Percentiles rank a stretch among this genome's conserved stretches.
Evolutionary conservation across 495 filamentous ascomycete genomes (phyloP).

Genomic region (Baudoinia panamericana): DNA sequence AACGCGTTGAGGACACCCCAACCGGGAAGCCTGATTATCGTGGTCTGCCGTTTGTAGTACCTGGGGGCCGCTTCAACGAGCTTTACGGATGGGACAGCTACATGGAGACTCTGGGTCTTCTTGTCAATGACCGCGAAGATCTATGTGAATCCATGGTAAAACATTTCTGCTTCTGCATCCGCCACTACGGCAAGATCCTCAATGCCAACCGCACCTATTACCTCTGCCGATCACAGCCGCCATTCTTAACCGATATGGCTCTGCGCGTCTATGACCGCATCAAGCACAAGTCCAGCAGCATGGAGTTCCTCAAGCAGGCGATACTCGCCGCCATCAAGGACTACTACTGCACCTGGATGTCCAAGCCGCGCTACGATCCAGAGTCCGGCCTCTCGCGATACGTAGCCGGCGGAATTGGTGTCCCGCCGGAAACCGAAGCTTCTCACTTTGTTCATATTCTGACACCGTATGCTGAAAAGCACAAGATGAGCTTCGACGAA

Average conservation of each 20-base stretch:
- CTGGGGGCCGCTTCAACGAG: slow-evolving; percentile 93
- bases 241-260: slow-evolving; percentile 96
- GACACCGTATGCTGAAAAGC: slow-evolving; percentile 71
- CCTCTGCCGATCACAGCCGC: slow-evolving; percentile 81
- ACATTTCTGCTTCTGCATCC: slow-evolving; percentile 95
- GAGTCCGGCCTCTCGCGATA: slow-evolving; percentile 80
- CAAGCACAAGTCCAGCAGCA: slow-evolving; percentile 49
- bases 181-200: slow-evolving; percentile 94
- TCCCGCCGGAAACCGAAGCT: slow-evolving; percentile 88
- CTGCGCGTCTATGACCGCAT: slow-evolving; percentile 80
- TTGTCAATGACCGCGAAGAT: slow-evolving; percentile 67
- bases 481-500: slow-evolving; percentile 63
- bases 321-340: slow-evolving; percentile 92
- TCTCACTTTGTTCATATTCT: slow-evolving; percentile 79
- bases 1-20: slow-evolving; percentile 46
- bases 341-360: slow-evolving; percentile 83
- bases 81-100: slow-evolving; percentile 97
- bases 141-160: slow-evolving; percentile 84
- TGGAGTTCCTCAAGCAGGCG: slow-evolving; percentile 64
- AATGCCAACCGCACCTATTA: slow-evolving; percentile 97
- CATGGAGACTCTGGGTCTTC: slow-evolving; percentile 81
- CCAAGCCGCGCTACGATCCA: slow-evolving; percentile 63
- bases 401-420: slow-evolving; percentile 73
- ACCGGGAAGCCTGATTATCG: slow-evolving; percentile 52
- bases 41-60: slow-evolving; percentile 91